Base-by-base conservation (phyloP, 2,329 filamentous ascomycete genomes). In the Cladosporium halotolerans region DNA sequence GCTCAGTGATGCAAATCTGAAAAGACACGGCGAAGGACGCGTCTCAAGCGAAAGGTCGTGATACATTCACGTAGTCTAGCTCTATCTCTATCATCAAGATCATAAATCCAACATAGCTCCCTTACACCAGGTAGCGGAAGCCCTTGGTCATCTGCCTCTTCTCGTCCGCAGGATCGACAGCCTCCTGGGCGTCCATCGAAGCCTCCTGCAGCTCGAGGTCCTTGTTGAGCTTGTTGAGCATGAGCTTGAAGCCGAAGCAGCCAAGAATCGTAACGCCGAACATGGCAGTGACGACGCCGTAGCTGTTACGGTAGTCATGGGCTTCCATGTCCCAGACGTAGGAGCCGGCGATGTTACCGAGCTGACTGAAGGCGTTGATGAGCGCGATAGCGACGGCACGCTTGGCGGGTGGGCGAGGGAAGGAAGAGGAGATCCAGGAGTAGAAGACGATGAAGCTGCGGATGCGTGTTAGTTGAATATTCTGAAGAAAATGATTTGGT, bases 371-470 rank as follows among this genome's bases (percentile, higher is more conserved):
- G 2, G 84, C 83, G 63, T 92, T 92, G 69, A 91, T 88, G 56
- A 85, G 83, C 1, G 86, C 88, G 5, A 92, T 68, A 0, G 85
- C 86, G 0, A 85, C 81, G 2, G 83, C 83, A 55, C 86, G 79
- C 72, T 91, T 91, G 2, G 86, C 83, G 0, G 86, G 85, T 3
- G 88, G 88, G 4, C 87, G 80, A 0, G 87, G 86, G 48, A 92
- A 76, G 1, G 83, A 85, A 65, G 86, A 88, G 43, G 79, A 82
- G 58, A 91, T 89, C 88, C 88, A 93, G 3, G 83, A 85, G 63
- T 83, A 89, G 45, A 81, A 36, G 28, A 45, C 50, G 42, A 51
- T 51, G 48, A 51, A 51, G 4, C 46, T 47, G 45, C 13, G 13
- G 38, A 14, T 5, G 3, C 4, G n/a, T 10, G 34, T 47, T 40